Conservation (phyloP, 192 early-diverging fungal species). For the Chytriomyces confervae region DNA sequence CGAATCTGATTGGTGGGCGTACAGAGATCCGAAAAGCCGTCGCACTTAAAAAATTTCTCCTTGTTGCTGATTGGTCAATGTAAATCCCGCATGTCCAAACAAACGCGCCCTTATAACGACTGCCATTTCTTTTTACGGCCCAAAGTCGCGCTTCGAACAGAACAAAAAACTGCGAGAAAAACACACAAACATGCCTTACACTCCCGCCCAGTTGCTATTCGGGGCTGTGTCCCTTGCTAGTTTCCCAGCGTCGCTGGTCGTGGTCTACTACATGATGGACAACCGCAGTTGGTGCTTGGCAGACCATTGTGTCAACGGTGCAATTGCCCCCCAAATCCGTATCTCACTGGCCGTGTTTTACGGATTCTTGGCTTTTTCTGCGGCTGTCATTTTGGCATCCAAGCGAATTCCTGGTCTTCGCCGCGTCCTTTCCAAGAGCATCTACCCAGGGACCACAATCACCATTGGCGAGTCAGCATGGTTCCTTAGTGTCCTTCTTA, state of each 20-base stretch:
- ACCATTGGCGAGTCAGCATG: conserved; percentile 1
- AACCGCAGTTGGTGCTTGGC: conserved; percentile 70
- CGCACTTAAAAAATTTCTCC: too few species aligned
- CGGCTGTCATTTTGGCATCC: background rate
- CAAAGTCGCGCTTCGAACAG: too few species aligned
- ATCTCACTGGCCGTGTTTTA: conserved; percentile 19
- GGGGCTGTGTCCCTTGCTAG: background rate
- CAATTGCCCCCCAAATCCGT: background rate
- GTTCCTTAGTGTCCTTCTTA: background rate
- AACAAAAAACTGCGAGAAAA: too few species aligned
- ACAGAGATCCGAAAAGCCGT: too few species aligned
- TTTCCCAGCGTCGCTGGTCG: conserved; percentile 58
- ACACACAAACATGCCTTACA: too few species aligned
- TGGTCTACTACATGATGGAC: conserved; percentile 80
- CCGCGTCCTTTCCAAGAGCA: background rate
- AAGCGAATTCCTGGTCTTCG: background rate
- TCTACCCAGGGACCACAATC: background rate
- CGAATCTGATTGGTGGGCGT: too few species aligned
- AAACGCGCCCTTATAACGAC: too few species aligned
- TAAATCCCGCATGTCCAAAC: too few species aligned
- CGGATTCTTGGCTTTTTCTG: conserved; percentile 1
- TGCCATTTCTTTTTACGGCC: too few species aligned
- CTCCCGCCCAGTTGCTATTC: background rate
- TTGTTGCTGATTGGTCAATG: too few species aligned
- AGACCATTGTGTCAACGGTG: conserved; percentile 23